A percentile compares a stretch with the other conserved stretches of the same genome.
Evolutionary conservation across 768 basidiomycete species (phyloP).

Genomic region (Mrakia hoshinonis): DNA sequence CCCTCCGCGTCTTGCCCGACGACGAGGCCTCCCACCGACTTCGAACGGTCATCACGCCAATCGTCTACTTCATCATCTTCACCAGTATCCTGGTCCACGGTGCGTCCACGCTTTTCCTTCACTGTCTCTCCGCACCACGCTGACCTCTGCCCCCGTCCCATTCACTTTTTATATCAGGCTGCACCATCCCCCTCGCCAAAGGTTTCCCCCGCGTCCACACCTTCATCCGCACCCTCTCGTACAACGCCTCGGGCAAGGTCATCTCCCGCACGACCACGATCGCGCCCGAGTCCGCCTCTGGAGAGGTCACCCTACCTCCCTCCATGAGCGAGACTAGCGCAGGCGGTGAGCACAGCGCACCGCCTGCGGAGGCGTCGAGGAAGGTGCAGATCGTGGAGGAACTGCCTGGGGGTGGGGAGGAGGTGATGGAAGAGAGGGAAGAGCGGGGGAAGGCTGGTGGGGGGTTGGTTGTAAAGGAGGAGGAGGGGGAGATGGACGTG

Average conservation of each 20-base stretch:
- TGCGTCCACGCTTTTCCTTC: neutral
- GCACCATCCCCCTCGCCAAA: conserved; percentile 41
- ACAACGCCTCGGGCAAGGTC: neutral
- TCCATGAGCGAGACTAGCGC: too few species aligned
- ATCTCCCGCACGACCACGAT: too few species aligned
- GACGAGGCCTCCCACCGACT: conserved; percentile 36
- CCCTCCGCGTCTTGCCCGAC: conserved; percentile 38
- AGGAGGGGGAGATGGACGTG: too few species aligned
- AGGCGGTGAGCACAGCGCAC: too few species aligned
- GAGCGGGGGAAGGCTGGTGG: too few species aligned
- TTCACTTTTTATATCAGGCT: neutral
- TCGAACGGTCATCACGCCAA: conserved; percentile 10
- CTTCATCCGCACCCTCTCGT: conserved; percentile 20
- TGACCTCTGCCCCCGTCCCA: neutral
- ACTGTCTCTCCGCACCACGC: neutral
- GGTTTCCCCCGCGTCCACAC: neutral
- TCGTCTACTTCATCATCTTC: conserved; percentile 42
- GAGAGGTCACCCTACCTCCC: too few species aligned
- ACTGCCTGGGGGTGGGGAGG: too few species aligned
- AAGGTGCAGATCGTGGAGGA: too few species aligned
- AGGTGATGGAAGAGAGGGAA: too few species aligned
- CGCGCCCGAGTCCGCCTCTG: too few species aligned
- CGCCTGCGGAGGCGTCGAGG: too few species aligned
- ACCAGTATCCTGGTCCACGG: conserved; percentile 42
- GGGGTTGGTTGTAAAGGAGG: too few species aligned